These are phyloP conservation scores for Bombardia bombarda DNA, from an alignment of 495 filamentous ascomycete genomes.

Conservation along the genomic window DNA sequence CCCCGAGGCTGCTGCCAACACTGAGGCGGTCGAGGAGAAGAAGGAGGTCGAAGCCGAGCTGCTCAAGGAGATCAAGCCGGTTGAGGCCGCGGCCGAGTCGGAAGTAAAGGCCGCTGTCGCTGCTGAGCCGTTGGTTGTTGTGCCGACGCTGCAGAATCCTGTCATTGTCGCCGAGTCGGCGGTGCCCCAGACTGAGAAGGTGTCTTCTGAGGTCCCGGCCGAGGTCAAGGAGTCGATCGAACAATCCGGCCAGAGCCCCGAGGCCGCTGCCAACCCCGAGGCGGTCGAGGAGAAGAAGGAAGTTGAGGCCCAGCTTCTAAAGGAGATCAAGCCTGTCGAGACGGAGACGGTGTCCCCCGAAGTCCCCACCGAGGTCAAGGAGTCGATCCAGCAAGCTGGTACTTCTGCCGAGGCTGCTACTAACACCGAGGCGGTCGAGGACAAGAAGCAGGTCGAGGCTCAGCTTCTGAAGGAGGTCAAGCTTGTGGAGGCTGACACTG, in stretches of 20 bases:
- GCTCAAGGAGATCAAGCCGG: constrained; percentile 28
- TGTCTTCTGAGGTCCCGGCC: constrained; percentile 54
- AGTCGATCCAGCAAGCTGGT: constrained; percentile 37
- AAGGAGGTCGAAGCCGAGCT: constrained; percentile 64
- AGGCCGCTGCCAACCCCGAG: constrained; percentile 61
- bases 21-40: constrained; percentile 68
- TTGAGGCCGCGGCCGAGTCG: constrained; percentile 38
- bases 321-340: constrained; percentile 27
- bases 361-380: constrained; percentile 66
- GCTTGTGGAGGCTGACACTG: neutral
- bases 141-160: neutral
- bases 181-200: constrained; percentile 11
- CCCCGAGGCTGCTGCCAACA: constrained; percentile 65
- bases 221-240: constrained; percentile 66
- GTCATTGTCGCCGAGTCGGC: constrained; percentile 14
- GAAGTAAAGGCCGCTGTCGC: too few species aligned
- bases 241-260: constrained; percentile 55
- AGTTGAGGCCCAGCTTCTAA: constrained; percentile 59
- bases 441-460: constrained; percentile 72
- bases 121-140: too few species aligned
- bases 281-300: constrained; percentile 72
- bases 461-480: constrained; percentile 42
- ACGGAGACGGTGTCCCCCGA: constrained; percentile 25
- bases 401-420: constrained; percentile 62
- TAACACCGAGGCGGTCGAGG: constrained; percentile 58